These are phyloP conservation scores for Gynochthodes officinalis DNA, from an alignment of 257 asterid species.

Conservation along the genomic window DNA sequence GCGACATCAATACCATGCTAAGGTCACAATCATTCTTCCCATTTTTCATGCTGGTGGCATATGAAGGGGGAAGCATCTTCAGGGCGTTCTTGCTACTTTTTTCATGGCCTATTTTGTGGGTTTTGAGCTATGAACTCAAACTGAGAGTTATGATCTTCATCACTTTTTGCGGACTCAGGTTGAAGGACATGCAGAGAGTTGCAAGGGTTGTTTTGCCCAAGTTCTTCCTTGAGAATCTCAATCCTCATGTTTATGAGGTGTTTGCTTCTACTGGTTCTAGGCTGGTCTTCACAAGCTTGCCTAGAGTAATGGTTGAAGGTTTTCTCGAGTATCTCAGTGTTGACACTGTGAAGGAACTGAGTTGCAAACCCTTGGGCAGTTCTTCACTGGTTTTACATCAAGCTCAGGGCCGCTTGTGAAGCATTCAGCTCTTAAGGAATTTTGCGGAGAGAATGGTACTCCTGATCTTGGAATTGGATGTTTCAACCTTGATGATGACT, in stretches of 20 bases:
- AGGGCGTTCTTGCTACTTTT: slow-evolving; percentile 65
- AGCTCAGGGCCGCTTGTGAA: slow-evolving; percentile 56
- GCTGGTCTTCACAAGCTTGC: slow-evolving; percentile 56
- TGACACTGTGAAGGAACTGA: slow-evolving; percentile 69
- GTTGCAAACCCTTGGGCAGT: slow-evolving; percentile 46
- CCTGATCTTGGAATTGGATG: slow-evolving; percentile 79
- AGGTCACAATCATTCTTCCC: slow-evolving; percentile 64
- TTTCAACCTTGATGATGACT: slow-evolving; percentile 43
- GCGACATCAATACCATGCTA: slow-evolving; percentile 55
- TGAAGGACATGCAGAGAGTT: slow-evolving; percentile 56
- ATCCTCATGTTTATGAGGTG: slow-evolving; percentile 46
- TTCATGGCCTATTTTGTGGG: slow-evolving; percentile 43
- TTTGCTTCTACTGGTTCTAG: slow-evolving; percentile 41
- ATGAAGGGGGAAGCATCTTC: slow-evolving; percentile 75
- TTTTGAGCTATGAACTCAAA: slow-evolving; percentile 40
- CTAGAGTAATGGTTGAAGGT: slow-evolving; percentile 77
- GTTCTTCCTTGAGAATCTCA: slow-evolving; percentile 69
- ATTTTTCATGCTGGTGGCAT: slow-evolving; percentile 91
- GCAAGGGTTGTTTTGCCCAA: slow-evolving; percentile 75
- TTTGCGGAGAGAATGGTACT: slow-evolving; percentile 44
- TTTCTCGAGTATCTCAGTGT: slow-evolving; percentile 66
- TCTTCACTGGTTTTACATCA: slow-evolving; percentile 54
- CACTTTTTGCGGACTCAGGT: slow-evolving; percentile 67
- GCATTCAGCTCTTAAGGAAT: slow-evolving; percentile 55
- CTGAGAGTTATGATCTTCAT: slow-evolving; percentile 65